These are phyloP conservation scores for Rhodomyrtus tomentosa DNA, from an alignment of 345 rosid species.

Conservation along the genomic window DNA sequence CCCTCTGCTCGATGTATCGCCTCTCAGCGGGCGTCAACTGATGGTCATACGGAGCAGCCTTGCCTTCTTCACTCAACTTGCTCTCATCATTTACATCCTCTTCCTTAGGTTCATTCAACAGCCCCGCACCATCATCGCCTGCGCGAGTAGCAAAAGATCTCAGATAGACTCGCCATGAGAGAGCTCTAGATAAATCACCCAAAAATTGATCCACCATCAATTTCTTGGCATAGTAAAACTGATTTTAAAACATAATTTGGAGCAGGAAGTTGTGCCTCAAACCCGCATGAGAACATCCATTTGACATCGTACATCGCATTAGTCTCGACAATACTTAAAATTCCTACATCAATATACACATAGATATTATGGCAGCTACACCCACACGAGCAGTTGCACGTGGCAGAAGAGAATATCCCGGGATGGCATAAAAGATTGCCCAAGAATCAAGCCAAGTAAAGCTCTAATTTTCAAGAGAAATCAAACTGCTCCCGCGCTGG, in stretches of 20 bases:
- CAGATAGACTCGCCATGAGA: neutral
- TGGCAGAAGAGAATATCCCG: neutral
- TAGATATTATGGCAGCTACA: neutral
- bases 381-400: neutral
- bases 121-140: neutral
- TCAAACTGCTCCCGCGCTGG: neutral
- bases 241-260: neutral
- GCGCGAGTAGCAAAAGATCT: neutral
- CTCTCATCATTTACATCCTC: conserved; percentile 17
- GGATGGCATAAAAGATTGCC: neutral
- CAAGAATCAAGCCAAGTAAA: neutral
- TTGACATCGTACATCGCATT: neutral
- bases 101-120: neutral
- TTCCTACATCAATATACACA: neutral
- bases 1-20: conserved; percentile 69
- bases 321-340: neutral
- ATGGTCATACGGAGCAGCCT: conserved; percentile 26
- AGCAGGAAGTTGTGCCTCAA: neutral
- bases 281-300: neutral
- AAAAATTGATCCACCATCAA: neutral
- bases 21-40: conserved; percentile 55
- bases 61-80: conserved; percentile 32
- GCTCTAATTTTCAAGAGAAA: neutral
- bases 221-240: neutral
- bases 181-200: neutral